These are phyloP conservation scores for Bipolaris oryzae DNA, from an alignment of 2,329 filamentous ascomycete genomes.

Conservation along the genomic window DNA sequence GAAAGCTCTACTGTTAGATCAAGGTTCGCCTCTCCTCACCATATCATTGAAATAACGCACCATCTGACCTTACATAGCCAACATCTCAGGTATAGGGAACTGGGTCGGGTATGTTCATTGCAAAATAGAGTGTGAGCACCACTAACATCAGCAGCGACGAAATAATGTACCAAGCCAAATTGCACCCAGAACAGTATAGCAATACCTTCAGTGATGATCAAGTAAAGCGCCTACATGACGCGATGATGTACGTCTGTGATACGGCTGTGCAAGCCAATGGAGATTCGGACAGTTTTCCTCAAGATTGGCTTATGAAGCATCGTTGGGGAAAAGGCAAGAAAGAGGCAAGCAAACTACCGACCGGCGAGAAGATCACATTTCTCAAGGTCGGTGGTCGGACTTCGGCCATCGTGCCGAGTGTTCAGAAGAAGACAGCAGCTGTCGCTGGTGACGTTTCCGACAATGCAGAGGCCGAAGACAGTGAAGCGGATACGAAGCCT, in stretches of 20 bases:
- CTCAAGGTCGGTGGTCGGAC: constrained; percentile 90
- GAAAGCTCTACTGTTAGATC: constrained; percentile 87
- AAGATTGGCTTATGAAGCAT: constrained; percentile 83
- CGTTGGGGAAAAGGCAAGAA: constrained; percentile 91
- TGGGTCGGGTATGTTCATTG: constrained; percentile 74
- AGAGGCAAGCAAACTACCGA: constrained; percentile 71
- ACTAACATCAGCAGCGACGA: constrained; percentile 65
- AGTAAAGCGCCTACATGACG: constrained; percentile 71
- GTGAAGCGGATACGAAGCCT: constrained; percentile 30
- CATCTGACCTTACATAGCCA: constrained; percentile 49
- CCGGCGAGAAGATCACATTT: constrained; percentile 82
- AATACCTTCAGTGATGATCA: constrained; percentile 77
- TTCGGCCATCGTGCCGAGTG: constrained; percentile 81
- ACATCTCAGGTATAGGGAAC: constrained; percentile 92
- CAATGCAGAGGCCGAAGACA: constrained; percentile 31
- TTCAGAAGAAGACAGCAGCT: constrained; percentile 81
- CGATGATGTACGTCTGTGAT: constrained; percentile 78
- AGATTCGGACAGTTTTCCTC: constrained; percentile 82
- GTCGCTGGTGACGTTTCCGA: constrained; percentile 61
- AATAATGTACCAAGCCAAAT: constrained; percentile 82
- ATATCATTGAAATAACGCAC: background rate
- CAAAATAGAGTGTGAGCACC: background rate
- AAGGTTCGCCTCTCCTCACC: constrained; percentile 48
- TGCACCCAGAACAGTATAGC: constrained; percentile 93
- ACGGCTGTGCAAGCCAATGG: constrained; percentile 78